A percentile compares a stretch with the other conserved stretches of the same genome.
Evolutionary conservation across 768 basidiomycete genomes (phyloP).

Genomic region (Trametes cingulata): DNA sequence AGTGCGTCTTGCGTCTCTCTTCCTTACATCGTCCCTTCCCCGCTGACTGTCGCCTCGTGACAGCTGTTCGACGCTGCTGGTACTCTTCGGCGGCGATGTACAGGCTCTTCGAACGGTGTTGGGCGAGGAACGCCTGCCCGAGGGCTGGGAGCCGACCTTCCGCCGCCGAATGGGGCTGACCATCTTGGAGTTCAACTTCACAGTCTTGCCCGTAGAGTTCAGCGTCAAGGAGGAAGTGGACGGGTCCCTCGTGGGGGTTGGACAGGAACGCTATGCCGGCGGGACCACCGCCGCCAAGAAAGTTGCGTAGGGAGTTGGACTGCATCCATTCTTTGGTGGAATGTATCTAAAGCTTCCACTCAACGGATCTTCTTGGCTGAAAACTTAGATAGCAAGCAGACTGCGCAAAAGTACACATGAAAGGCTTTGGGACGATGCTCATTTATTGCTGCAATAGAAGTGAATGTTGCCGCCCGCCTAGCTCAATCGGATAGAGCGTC

Average conservation of each 20-base stretch:
- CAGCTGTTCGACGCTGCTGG: conserved; percentile 64
- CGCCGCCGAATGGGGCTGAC: conserved; percentile 62
- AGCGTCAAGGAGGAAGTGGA: conserved; percentile 33
- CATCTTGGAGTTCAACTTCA: conserved; percentile 52
- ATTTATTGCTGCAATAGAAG: too few relatives aligned
- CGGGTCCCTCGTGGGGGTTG: conserved; percentile 1
- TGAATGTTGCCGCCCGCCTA: conserved; percentile 46
- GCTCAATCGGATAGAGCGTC: conserved; percentile 71
- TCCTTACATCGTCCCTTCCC: too few relatives aligned
- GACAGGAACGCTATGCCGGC: conserved; percentile 2
- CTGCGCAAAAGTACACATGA: too few relatives aligned
- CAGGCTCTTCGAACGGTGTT: conserved; percentile 56
- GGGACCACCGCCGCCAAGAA: not conserved
- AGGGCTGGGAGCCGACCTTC: conserved; percentile 68
- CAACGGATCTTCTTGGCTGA: too few relatives aligned
- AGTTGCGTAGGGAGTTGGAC: not conserved
- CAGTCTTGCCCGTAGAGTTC: conserved; percentile 32
- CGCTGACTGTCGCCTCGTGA: not conserved
- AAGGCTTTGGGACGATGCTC: too few relatives aligned
- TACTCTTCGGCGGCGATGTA: conserved; percentile 65
- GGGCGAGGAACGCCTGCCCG: conserved; percentile 66
- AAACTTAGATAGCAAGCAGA: too few relatives aligned
- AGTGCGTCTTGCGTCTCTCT: conserved; percentile 45
- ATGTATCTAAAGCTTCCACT: too few relatives aligned
- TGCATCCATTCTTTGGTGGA: too few relatives aligned